Evolutionary conservation across 2,329 filamentous ascomycete species (phyloP).

Genomic region (Biscogniauxia sp.): DNA sequence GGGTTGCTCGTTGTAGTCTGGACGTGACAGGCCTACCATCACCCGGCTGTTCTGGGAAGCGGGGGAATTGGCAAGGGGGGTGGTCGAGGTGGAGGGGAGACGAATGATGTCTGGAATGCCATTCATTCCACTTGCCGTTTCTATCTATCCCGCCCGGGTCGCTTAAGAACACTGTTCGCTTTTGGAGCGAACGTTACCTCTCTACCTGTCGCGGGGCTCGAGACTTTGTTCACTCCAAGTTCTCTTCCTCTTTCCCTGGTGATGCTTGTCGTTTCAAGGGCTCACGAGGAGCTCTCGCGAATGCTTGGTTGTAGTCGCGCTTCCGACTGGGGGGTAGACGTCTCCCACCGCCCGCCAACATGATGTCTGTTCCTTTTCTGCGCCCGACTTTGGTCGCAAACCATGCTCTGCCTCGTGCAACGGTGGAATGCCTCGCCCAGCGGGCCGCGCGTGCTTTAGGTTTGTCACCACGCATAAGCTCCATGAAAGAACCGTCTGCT

Average conservation of each 20-base stretch:
- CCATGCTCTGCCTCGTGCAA: conserved; percentile 25
- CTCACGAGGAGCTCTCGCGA: conserved; percentile 16
- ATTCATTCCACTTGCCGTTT: conserved; percentile 9
- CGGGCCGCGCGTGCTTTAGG: conserved; percentile 29
- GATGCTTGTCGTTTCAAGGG: conserved; percentile 12
- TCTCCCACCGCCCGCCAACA: conserved; percentile 20
- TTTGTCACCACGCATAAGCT: conserved; percentile 21
- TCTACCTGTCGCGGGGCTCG: conserved; percentile 4
- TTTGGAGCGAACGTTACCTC: conserved; percentile 8
- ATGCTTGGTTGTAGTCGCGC: conserved; percentile 21
- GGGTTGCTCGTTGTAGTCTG: background rate
- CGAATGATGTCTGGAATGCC: background rate
- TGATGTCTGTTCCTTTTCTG: conserved; percentile 28
- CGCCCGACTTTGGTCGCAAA: conserved; percentile 31
- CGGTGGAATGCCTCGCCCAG: conserved; percentile 23
- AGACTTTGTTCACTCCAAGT: background rate
- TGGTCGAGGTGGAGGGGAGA: background rate
- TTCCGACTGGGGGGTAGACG: conserved; percentile 25
- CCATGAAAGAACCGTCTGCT: conserved; percentile 5
- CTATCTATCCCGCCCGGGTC: conserved; percentile 12
- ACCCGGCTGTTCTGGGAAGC: conserved; percentile 4
- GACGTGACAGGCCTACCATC: background rate
- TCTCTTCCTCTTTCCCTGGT: conserved; percentile 1
- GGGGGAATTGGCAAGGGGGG: background rate
- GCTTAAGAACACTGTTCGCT: conserved; percentile 7